Evolutionary conservation across 1,284 basidiomycete species (phyloP).

Genomic region (Fomes fomentarius): DNA sequence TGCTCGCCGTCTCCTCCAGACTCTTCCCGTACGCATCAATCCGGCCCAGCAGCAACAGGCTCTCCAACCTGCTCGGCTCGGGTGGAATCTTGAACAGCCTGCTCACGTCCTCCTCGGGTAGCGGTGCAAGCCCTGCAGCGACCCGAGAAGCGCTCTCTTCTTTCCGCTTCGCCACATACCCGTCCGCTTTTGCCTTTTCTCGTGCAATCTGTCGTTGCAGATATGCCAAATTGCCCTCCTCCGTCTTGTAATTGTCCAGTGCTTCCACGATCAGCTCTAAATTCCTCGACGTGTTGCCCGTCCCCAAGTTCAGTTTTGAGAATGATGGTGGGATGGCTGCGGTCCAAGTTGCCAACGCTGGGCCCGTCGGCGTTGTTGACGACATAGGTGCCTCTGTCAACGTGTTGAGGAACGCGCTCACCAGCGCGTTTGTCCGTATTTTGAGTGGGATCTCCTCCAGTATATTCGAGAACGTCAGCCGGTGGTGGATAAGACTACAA

Average conservation of each 20-base stretch:
- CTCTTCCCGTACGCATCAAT: constrained; percentile 84
- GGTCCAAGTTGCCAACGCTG: constrained; percentile 41
- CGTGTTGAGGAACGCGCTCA: constrained; percentile 84
- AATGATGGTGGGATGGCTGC: constrained; percentile 56
- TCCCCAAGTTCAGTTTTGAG: constrained; percentile 64
- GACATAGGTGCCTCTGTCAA: constrained; percentile 49
- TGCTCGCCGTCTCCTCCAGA: constrained; percentile 72
- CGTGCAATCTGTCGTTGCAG: constrained; percentile 89
- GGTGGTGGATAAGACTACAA: constrained; percentile 80
- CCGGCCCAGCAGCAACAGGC: constrained; percentile 85
- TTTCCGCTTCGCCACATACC: constrained; percentile 80
- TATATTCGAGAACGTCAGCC: constrained; percentile 89
- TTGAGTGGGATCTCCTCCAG: constrained; percentile 90
- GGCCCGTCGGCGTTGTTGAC: constrained; percentile 39
- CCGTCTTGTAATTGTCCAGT: constrained; percentile 85
- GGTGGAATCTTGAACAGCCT: constrained; percentile 86
- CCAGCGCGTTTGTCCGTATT: constrained; percentile 85
- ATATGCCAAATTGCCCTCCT: constrained; percentile 94
- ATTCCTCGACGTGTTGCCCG: constrained; percentile 62
- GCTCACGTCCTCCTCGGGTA: constrained; percentile 86
- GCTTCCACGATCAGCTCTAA: constrained; percentile 85
- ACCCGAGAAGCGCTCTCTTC: constrained; percentile 88
- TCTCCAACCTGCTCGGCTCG: constrained; percentile 91
- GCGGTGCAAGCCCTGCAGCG: constrained; percentile 83
- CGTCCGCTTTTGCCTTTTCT: constrained; percentile 85